Evolutionary conservation across 176 grass and related monocot genomes (phyloP), one percentile per base, ranked within the genome.

Genomic region (Oryza nivara): DNA sequence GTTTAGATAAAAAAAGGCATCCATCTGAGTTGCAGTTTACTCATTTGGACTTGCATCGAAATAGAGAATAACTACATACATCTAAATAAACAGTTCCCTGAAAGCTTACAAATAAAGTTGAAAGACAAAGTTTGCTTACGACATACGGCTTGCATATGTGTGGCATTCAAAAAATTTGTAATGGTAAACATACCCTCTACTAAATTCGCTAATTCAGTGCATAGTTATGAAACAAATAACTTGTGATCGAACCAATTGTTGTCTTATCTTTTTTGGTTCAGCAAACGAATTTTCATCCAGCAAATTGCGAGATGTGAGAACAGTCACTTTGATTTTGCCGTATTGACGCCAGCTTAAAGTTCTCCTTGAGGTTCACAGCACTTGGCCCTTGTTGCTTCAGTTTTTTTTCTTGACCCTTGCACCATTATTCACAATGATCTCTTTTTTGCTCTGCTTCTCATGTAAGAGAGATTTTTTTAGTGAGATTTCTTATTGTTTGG

Each of bases 191-290:
- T 26, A 12, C 5, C 6, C 17, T 58, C 52, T 20, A 19, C 19
- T 60, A 60, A 20, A 9, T 60, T 60, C 16, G 6, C 19, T 60
- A 8, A 9, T 60, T 60, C 16, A 54, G 56, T 60, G 19, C 56
- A n/a, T 60, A n/a, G 19, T 60, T 40, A 70, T 20, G 67, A n/a
- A 22, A 20, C 3, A 11, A 44, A 13, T 43, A 11, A 11, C 15
- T 54, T 75, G 26, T 4, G 3, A 34, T 47, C 23, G 0, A 11
- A 34, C 16, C 15, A 52, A 30, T 15, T 0, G 16, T 19, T 25
- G 7, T 9, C 65, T 80, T 70, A 80, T 44, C 45, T 80, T 80
- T 28, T 80, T 80, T 32, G 77, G 77, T 17, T 80, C 28, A 67
- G 4, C 35, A 45, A 80, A 80, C 0, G 64, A 68, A 47, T 80